phyloP scores from a whole-genome alignment of 352 stramenopile genomes.

The Peronospora belbahrii region DNA sequence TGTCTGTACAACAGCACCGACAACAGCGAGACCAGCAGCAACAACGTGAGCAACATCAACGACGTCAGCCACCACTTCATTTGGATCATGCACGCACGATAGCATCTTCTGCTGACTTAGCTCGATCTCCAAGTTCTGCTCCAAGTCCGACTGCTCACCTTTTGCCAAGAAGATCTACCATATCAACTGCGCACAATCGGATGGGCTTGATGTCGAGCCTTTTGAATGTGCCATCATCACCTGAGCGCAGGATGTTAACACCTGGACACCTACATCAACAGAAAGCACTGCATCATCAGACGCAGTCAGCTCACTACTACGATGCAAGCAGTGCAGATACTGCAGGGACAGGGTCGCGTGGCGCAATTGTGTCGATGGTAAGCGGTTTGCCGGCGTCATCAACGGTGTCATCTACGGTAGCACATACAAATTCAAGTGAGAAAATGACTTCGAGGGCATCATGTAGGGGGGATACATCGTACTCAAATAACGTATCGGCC shows the following conservation, averaged over 20 bases:
- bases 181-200: constrained; percentile 27
- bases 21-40: constrained; percentile 9
- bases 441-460: constrained; percentile 14
- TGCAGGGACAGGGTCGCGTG: constrained; percentile 6
- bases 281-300: constrained; percentile 24
- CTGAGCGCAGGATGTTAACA: constrained; percentile 37
- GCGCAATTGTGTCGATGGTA: constrained; percentile 23
- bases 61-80: constrained; percentile 21
- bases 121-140: constrained; percentile 17
- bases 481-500: constrained; percentile 19
- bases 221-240: constrained; percentile 63
- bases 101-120: constrained; percentile 19
- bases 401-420: constrained; percentile 19
- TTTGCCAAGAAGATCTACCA: constrained; percentile 30
- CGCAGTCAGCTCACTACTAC: constrained; percentile 34
- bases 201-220: constrained; percentile 77
- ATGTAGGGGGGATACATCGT: constrained; percentile 11
- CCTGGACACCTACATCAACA: constrained; percentile 35
- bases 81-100: constrained; percentile 19
- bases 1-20: constrained; percentile 13
- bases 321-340: constrained; percentile 14
- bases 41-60: constrained; percentile 8
- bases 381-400: constrained; percentile 27
- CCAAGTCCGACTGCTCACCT: constrained; percentile 55
- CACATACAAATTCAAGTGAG: constrained; percentile 17